phyloP scores from a whole-genome alignment of 768 basidiomycete genomes.

The Punctularia strigosozonata region DNA sequence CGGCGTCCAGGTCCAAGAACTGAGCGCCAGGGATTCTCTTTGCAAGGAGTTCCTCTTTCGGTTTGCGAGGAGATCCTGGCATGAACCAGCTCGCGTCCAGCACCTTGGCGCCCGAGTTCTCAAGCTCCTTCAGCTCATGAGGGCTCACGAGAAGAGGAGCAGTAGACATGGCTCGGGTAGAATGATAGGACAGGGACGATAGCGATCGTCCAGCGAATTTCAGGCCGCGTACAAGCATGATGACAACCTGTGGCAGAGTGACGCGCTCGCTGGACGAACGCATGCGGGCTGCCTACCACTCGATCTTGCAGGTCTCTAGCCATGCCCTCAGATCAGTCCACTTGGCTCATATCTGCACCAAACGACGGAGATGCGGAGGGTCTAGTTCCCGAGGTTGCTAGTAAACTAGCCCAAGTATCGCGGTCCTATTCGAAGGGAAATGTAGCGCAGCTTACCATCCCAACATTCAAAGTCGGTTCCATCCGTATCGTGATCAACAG shows the following conservation, averaged over 20 bases:
- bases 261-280: slow-evolving; percentile 5
- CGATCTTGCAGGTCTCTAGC: slow-evolving; percentile 7
- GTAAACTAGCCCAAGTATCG: slow-evolving; percentile 50
- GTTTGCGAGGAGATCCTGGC: slow-evolving; percentile 72
- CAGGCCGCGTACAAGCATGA: too few species aligned
- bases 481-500: not conserved
- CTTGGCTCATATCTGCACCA: slow-evolving; percentile 86
- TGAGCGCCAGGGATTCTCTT: slow-evolving; percentile 62
- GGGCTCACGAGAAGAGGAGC: slow-evolving; percentile 23
- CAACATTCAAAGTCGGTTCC: slow-evolving; percentile 77
- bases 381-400: slow-evolving; percentile 48
- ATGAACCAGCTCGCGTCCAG: slow-evolving; percentile 89
- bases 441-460: slow-evolving; percentile 61
- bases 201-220: not conserved
- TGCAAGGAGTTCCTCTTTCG: slow-evolving; percentile 52
- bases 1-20: slow-evolving; percentile 73
- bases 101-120: slow-evolving; percentile 25
- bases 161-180: slow-evolving; percentile 4
- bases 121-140: slow-evolving; percentile 16
- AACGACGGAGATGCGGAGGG: slow-evolving; percentile 79
- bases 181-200: not conserved
- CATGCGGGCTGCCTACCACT: slow-evolving; percentile 2
- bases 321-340: slow-evolving; percentile 95
- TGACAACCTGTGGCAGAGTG: slow-evolving; percentile 1
- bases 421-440: slow-evolving; percentile 33